Conservation (phyloP, 805 yeast genomes). For the Cyberlindnera lachancei region DNA sequence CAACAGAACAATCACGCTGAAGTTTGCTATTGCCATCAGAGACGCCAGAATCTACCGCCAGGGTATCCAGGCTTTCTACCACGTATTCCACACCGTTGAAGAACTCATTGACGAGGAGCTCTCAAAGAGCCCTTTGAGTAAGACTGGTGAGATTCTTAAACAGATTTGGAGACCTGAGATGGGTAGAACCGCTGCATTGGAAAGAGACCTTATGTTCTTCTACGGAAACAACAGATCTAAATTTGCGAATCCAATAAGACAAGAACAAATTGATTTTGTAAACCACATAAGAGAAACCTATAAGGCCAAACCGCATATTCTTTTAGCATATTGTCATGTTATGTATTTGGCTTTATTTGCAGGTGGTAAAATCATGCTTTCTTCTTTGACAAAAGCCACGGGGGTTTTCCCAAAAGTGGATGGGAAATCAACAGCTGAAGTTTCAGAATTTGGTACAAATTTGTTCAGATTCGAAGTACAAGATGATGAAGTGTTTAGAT, state of each 20-base stretch:
- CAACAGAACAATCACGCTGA: conserved; percentile 59
- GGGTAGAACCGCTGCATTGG: conserved; percentile 50
- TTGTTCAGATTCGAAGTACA: conserved; percentile 64
- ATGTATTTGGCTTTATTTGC: conserved; percentile 82
- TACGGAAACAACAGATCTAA: conserved; percentile 49
- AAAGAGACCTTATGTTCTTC: conserved; percentile 59
- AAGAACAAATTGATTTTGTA: conserved; percentile 54
- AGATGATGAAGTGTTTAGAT: conserved; percentile 58
- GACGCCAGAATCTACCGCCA: conserved; percentile 75
- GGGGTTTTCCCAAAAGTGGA: conserved; percentile 71
- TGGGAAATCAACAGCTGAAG: conserved; percentile 58
- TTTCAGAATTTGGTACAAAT: conserved; percentile 56
- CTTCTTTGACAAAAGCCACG: conserved; percentile 55
- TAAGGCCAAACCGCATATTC: conserved; percentile 55
- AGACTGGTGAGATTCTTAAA: conserved; percentile 36
- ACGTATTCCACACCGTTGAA: conserved; percentile 61
- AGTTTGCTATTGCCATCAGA: conserved; percentile 67
- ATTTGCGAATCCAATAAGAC: conserved; percentile 49
- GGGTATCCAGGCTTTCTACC: conserved; percentile 69
- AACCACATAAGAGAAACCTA: conserved; percentile 51
- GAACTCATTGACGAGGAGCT: conserved; percentile 40
- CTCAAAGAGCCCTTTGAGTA: conserved; percentile 21
- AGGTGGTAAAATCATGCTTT: conserved; percentile 70
- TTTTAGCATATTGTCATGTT: conserved; percentile 79
- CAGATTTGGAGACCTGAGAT: conserved; percentile 66